Evolutionary conservation across 768 basidiomycete species (phyloP).

Genomic region (Termitomyces sp.): DNA sequence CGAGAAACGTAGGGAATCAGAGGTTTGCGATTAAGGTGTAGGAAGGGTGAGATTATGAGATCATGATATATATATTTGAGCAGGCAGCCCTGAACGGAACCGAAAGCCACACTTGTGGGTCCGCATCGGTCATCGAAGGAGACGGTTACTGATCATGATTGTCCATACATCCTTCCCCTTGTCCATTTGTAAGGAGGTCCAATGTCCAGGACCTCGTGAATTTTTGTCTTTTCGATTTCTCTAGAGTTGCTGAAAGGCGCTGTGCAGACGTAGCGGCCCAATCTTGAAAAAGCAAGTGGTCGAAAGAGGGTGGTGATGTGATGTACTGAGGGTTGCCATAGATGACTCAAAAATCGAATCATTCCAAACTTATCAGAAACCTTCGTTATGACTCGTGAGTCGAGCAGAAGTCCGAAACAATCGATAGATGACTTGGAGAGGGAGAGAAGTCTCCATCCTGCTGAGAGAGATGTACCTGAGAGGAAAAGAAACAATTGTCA

Average conservation of each 20-base stretch:
- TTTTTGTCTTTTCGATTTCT: no score
- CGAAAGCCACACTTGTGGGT: not conserved
- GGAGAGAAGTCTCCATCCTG: not conserved
- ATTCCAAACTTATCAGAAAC: not conserved
- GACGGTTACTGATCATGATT: not conserved
- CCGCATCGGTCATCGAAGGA: not conserved
- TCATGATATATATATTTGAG: not conserved
- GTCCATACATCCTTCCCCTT: not conserved
- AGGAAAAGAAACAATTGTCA: not conserved
- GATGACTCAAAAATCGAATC: not conserved
- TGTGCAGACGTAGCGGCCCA: not conserved
- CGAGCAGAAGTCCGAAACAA: not conserved
- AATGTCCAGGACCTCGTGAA: no score
- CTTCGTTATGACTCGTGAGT: not conserved
- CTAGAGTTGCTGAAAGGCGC: no score
- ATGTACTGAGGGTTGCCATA: not conserved
- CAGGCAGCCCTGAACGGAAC: not conserved
- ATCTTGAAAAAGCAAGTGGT: not conserved
- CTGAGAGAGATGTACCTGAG: no score
- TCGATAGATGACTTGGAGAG: not conserved
- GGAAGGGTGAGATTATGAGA: not conserved
- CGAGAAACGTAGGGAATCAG: not conserved
- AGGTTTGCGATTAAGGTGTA: not conserved
- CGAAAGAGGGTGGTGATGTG: not conserved
- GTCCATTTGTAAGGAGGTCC: not conserved